phyloP scores from a whole-genome alignment of 805 yeast species.

The Suhomyces faveliae region DNA sequence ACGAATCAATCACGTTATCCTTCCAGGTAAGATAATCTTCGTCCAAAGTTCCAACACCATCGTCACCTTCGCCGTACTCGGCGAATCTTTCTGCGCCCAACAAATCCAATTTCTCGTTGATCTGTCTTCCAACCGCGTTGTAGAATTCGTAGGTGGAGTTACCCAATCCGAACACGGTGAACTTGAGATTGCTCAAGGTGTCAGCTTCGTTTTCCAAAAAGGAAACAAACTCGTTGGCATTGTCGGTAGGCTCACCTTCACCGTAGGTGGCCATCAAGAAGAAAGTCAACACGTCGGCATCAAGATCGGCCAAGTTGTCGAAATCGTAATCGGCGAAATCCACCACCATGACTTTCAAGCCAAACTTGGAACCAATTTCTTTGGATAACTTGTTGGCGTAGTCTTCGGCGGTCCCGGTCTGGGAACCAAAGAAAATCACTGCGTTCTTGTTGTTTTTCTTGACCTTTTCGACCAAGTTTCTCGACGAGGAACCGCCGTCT shows the following conservation, averaged over 20 bases:
- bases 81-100: constrained; percentile 78
- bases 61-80: constrained; percentile 88
- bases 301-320: constrained; percentile 68
- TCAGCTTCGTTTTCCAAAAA: constrained; percentile 57
- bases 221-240: constrained; percentile 77
- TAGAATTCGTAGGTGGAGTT: constrained; percentile 91
- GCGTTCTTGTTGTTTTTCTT: constrained; percentile 67
- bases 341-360: constrained; percentile 77
- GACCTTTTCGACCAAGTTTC: constrained; percentile 61
- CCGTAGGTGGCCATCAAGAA: constrained; percentile 93
- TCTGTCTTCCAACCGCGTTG: constrained; percentile 76
- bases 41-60: constrained; percentile 90
- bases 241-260: constrained; percentile 98
- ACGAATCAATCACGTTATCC: constrained; percentile 64
- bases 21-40: constrained; percentile 96
- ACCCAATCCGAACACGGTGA: constrained; percentile 86
- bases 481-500: constrained; percentile 42
- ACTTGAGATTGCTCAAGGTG: constrained; percentile 56
- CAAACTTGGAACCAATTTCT: constrained; percentile 79
- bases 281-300: constrained; percentile 52
- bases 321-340: constrained; percentile 88
- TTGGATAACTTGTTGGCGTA: constrained; percentile 88
- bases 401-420: constrained; percentile 98
- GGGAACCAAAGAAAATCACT: constrained; percentile 86
- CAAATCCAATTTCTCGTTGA: constrained; percentile 47